Base-by-base conservation (phyloP, 306 rosid species). In the Psophocarpus tetragonolobus region DNA sequence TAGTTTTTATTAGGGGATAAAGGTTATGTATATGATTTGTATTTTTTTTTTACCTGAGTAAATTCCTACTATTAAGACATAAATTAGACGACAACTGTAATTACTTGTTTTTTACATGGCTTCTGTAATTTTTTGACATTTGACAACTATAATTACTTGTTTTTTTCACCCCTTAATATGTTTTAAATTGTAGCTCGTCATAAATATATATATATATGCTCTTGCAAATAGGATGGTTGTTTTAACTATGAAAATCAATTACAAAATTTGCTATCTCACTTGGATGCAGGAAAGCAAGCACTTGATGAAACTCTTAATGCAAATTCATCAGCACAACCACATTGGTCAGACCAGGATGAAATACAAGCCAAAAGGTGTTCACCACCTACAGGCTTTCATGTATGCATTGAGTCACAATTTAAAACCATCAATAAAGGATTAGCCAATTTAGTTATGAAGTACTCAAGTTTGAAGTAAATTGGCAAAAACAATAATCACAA, bases 331-430 rank as follows among this genome's bases (percentile, higher is more conserved):
- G 84, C 45, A 76, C 92, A 90, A 33, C 92, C 92, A 42, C 92
- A 86, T 56, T 88, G 90, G 17, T 90, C 90, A 66, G 90, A 90
- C 23, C 92, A 73, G 23, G 88, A 88, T 66, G 92, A 84, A 75
- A 88, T 88, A 61, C 88, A 86, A 38, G 90, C 92, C 78, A 88
- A 60, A 2, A 88, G 81, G 74, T 90, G 88, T 58, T 90, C 90
- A 27, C 88, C 72, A 2, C 87, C 80, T n/a, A n/a, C n/a, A n/a
- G n/a, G n/a, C n/a, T n/a, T n/a, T n/a, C n/a, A n/a, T n/a, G n/a
- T n/a, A n/a, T n/a, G n/a, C n/a, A n/a, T n/a, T n/a, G n/a, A n/a
- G n/a, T n/a, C n/a, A n/a, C n/a, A n/a, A n/a, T n/a, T n/a, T n/a
- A n/a, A n/a, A n/a, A n/a, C n/a, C n/a, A n/a, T n/a, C n/a, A n/a